These are phyloP conservation scores for Parafenestella ontariensis DNA, from an alignment of 2,329 filamentous ascomycete species.

Conservation along the genomic window DNA sequence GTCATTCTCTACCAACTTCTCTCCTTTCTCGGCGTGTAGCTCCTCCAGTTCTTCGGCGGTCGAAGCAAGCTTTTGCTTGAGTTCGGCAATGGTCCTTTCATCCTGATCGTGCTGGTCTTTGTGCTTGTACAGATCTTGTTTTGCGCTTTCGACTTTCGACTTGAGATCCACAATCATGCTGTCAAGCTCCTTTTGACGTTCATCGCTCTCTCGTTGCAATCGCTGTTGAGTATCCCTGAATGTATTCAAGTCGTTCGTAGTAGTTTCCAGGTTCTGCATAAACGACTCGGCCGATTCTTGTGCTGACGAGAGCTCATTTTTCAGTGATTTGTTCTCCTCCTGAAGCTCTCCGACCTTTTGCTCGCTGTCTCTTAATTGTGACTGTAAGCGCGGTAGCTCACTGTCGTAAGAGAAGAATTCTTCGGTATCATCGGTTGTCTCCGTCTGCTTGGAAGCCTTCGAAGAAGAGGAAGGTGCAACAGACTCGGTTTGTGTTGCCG, in stretches of 20 bases:
- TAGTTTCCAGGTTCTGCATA: constrained; percentile 68
- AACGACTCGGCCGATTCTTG: constrained; percentile 66
- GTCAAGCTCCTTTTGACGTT: constrained; percentile 40
- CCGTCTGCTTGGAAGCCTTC: constrained; percentile 33
- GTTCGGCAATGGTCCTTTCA: constrained; percentile 50
- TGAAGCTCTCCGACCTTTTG: constrained; percentile 75
- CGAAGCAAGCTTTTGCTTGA: constrained; percentile 38
- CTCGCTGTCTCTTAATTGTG: constrained; percentile 72
- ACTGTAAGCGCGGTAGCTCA: constrained; percentile 82
- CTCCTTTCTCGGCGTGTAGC: constrained; percentile 44
- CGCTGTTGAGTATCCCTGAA: constrained; percentile 61
- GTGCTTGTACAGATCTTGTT: constrained; percentile 55
- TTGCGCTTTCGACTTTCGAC: constrained; percentile 45
- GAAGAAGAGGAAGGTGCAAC: constrained; percentile 32
- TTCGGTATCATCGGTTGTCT: constrained; percentile 57
- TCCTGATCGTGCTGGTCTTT: constrained; percentile 51
- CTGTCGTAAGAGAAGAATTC: constrained; percentile 94
- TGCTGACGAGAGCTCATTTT: constrained; percentile 72
- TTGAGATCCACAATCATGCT: constrained; percentile 35
- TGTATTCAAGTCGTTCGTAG: constrained; percentile 68
- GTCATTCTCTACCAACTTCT: constrained; percentile 39
- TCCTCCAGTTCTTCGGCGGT: constrained; percentile 59
- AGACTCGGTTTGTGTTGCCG: constrained; percentile 34
- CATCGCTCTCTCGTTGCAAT: constrained; percentile 39
- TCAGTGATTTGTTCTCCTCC: constrained; percentile 70